These are phyloP conservation scores for Solanum hybrid DNA, from an alignment of 305 asterid genomes.

Conservation along the genomic window DNA sequence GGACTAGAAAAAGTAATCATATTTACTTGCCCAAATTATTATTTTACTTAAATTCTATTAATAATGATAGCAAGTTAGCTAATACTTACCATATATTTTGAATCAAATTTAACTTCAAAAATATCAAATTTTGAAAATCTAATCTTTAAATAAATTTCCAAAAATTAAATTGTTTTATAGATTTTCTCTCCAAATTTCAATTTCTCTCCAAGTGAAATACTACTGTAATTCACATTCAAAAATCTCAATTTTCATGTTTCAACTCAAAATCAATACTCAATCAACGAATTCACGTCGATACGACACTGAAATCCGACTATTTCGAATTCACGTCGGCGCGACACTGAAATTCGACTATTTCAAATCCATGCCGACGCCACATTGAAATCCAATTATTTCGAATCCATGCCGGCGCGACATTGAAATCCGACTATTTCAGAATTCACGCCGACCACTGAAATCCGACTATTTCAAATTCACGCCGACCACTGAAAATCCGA, in stretches of 20 bases:
- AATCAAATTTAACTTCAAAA: background rate
- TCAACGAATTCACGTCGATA: rapidly evolving
- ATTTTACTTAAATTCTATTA: background rate
- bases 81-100: background rate
- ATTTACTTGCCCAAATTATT: background rate
- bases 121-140: background rate
- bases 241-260: background rate
- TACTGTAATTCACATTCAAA: background rate
- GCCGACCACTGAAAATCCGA: rapidly evolving
- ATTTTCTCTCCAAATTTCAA: background rate
- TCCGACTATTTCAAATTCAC: no score
- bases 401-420: rapidly evolving
- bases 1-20: background rate
- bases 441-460: background rate
- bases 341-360: rapidly evolving
- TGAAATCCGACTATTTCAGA: no score
- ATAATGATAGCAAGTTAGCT: background rate
- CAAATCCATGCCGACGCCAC: rapidly evolving
- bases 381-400: no score
- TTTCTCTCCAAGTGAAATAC: background rate
- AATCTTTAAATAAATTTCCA: background rate
- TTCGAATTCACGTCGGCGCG: background rate
- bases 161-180: background rate
- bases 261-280: background rate
- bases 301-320: background rate